Base-by-base conservation (phyloP, 306 rosid genomes). In the Hippophae rhamnoides region DNA sequence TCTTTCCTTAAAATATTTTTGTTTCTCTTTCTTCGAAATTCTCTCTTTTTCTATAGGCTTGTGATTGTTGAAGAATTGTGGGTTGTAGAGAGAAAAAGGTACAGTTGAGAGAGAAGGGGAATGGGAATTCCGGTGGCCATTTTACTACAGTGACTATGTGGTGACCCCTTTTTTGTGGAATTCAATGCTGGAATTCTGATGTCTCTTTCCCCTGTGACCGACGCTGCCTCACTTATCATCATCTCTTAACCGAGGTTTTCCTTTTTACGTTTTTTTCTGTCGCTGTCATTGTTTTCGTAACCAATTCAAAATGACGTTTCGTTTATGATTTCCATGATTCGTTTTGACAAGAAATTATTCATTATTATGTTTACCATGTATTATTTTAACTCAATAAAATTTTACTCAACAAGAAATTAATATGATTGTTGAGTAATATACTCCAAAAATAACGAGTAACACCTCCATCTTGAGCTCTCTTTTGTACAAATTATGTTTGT, bases 101-200 rank as follows among this genome's bases (percentile, higher is more conserved):
- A 46, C 18, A 13, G 47, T 8, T 26, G 57, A 12, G 41, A 23
- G 64, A 57, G 45, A 31, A 40, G 25, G 68, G 52, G 74, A 57
- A 74, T 76, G 90, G 77, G 77, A 68, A 58, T 76, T 70, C 71
- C 38, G 62, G 59, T 60, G 72, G 59, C 54, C 50, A 4, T 47
- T 65, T 55, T 54, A 63, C 59, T 76, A 52, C 64, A 61, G 63
- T 74, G 74, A 44, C 70, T 53, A 43, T 56, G 56, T 65, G 73
- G 51, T 66, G 70, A 65, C 75, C 64, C 44, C 18, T 56, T 62
- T 44, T 52, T 52, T 60, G 85, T 89, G 97, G 97, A 86, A 70
- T 86, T 79, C 82, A 89, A 89, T 73, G 84, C 84, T 65, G 83
- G 83, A 78, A 83, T 89, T 72, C 76, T 94, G 65, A 78, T 77